Percentiles rank a stretch among this genome's conserved stretches.
phyloP scores from a whole-genome alignment of 2,329 filamentous ascomycete species.

The Alternaria alternata region DNA sequence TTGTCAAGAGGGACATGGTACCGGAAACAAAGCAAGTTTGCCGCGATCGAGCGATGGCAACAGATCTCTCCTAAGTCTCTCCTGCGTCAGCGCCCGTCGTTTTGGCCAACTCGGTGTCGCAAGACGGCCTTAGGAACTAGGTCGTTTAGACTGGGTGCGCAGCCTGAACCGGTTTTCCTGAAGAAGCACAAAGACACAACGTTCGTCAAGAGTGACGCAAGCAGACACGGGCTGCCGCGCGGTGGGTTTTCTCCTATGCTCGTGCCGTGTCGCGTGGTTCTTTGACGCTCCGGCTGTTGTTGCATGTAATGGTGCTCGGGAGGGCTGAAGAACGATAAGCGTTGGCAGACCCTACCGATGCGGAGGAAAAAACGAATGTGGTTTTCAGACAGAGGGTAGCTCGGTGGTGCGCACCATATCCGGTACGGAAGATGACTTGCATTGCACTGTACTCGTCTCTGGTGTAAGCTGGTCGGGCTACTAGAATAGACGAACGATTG shows the following conservation, averaged over 20 bases:
- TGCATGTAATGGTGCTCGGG: conserved; percentile 6
- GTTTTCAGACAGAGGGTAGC: conserved; percentile 10
- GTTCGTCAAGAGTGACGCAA: conserved; percentile 15
- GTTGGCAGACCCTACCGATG: neutral
- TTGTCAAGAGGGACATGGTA: neutral
- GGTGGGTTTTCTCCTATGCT: conserved; percentile 7
- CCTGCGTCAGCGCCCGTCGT: neutral
- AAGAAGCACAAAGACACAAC: conserved; percentile 15
- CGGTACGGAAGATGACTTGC: conserved; percentile 26
- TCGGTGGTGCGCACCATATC: conserved; percentile 17
- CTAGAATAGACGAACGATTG: conserved; percentile 9
- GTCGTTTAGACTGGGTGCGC: conserved; percentile 12
- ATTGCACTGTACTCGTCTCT: conserved; percentile 10
- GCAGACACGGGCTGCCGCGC: conserved; percentile 7
- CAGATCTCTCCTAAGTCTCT: conserved; percentile 3
- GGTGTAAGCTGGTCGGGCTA: conserved; percentile 9
- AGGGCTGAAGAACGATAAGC: conserved; percentile 9
- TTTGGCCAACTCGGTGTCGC: conserved; percentile 6
- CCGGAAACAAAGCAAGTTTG: conserved; percentile 10
- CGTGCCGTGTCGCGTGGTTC: conserved; percentile 29
- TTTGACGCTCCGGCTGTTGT: conserved; percentile 17
- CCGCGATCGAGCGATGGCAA: conserved; percentile 10
- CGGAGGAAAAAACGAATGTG: conserved; percentile 8
- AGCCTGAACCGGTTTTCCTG: conserved; percentile 17
- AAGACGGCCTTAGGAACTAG: conserved; percentile 10